Evolutionary conservation across 345 rosid species (phyloP).

Genomic region (Sonneratia alba): DNA sequence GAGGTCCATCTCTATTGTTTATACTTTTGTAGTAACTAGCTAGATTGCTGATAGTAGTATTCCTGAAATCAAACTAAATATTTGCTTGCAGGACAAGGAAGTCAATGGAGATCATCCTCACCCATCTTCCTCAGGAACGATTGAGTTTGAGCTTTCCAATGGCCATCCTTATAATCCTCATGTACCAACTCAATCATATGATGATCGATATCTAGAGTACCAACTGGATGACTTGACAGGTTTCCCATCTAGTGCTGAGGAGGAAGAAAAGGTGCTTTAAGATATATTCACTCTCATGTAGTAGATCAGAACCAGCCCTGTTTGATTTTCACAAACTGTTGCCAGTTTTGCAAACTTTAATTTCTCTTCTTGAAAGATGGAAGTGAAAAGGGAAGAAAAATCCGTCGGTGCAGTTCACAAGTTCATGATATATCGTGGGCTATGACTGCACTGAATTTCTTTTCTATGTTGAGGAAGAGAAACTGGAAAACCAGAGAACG

Average conservation of each 20-base stretch:
- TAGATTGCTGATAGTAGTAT: not conserved
- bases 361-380: too few relatives aligned
- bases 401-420: too few relatives aligned
- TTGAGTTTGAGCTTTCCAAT: constrained; percentile 30
- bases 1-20: constrained; percentile 46
- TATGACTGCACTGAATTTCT: too few relatives aligned
- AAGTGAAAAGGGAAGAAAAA: too few relatives aligned
- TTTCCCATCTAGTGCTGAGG: constrained; percentile 31
- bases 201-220: constrained; percentile 36
- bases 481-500: not conserved
- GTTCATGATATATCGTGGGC: too few relatives aligned
- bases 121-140: constrained; percentile 33
- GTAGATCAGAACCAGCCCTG: not conserved
- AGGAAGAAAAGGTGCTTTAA: constrained; percentile 34
- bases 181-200: constrained; percentile 18
- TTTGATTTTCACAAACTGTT: not conserved
- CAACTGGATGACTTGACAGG: constrained; percentile 30
- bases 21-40: not conserved
- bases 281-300: not conserved
- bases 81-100: constrained; percentile 4
- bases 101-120: constrained; percentile 7
- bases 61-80: not conserved
- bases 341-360: too few relatives aligned
- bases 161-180: constrained; percentile 29
- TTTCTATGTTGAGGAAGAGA: too few relatives aligned